Evolutionary conservation across 2,329 filamentous ascomycete genomes (phyloP), one percentile per base, ranked within the genome.

Genomic region (Phaeosphaeriaceae sp.): DNA sequence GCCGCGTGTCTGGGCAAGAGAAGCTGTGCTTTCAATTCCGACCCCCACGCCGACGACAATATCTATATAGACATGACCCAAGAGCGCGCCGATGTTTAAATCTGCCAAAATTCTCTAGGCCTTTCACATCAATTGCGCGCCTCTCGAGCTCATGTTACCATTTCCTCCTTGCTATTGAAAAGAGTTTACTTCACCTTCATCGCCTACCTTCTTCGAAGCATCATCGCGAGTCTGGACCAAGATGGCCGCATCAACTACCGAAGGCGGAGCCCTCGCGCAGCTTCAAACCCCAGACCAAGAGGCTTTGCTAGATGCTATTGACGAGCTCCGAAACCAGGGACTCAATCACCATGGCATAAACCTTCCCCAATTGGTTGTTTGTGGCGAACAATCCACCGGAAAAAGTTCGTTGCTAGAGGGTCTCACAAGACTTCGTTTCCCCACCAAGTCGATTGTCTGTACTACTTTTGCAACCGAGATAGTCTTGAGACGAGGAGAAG

Each of bases 391-490:
- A 48, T 72, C 68, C 9, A 63, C 67, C 2, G 72, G 72, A 0
- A 75, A 75, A 41, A 73, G 71, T 33, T 74, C 71, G 1, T 60
- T 75, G 7, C 68, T 75, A 10, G 71, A 74, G 54, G 66, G 65
- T 0, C 55, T 75, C 7, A 86, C 87, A 0, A 80, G 83, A 9
- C 82, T 91, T 3, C 81, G 80, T 0, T 89, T 90, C 48, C 85
- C 86, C 0, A 78, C 82, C 5, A 83, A 86, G 7, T 81, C 83
- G 6, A 81, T 74, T 17, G 48, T 85, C 0, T 89, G 86, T 67
- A 89, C 88, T 0, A 81, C 84, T 0, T 89, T 89, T 58, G 83
- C 87, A 0, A 89, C 86, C 0, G 85, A 89, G 65, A 75, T 89
- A 1, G 79, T 85, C 20, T 76, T 89, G 9, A 79, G 84, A 7